A percentile compares a stretch with the other conserved stretches of the same genome.
phyloP scores from a whole-genome alignment of 208 protist genomes.

The Kentomonas sorsogonicus region DNA sequence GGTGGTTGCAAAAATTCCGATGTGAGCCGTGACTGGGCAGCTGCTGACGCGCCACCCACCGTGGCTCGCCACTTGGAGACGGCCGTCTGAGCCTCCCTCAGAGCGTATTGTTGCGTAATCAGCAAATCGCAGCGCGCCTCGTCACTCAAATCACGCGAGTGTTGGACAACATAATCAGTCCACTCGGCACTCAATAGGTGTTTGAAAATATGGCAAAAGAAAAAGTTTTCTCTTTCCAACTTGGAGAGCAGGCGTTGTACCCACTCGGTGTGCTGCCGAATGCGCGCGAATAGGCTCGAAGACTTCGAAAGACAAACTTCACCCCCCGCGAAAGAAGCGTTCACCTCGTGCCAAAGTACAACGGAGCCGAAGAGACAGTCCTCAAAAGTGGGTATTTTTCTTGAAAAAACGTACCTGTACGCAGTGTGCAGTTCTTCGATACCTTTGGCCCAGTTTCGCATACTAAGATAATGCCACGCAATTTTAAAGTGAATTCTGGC shows the following conservation, averaged over 20 bases:
- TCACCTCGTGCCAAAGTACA: not conserved
- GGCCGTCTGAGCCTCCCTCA: not conserved
- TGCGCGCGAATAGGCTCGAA: not conserved
- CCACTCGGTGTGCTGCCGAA: not conserved
- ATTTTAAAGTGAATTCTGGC: constrained; percentile 49
- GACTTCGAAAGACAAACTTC: not conserved
- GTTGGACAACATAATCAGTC: not conserved
- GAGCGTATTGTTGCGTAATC: not conserved
- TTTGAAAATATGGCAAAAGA: not conserved
- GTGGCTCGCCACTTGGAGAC: not conserved
- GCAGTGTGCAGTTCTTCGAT: constrained; percentile 34
- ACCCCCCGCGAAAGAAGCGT: not conserved
- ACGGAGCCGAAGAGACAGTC: constrained; percentile 32
- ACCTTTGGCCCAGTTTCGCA: constrained; percentile 33
- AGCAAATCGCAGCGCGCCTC: not conserved
- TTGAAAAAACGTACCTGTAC: constrained; percentile 22
- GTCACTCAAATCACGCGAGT: not conserved
- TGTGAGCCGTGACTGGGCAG: not conserved
- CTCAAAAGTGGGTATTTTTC: constrained; percentile 34
- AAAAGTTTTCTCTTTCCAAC: not conserved
- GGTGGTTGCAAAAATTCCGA: not conserved
- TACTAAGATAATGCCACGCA: constrained; percentile 58
- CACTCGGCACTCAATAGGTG: not conserved
- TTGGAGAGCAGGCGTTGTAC: not conserved
- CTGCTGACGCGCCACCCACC: too few relatives aligned